These are phyloP conservation scores for Chamaecyparis obtusa DNA, from an alignment of 75 land plant genomes.

Conservation along the genomic window DNA sequence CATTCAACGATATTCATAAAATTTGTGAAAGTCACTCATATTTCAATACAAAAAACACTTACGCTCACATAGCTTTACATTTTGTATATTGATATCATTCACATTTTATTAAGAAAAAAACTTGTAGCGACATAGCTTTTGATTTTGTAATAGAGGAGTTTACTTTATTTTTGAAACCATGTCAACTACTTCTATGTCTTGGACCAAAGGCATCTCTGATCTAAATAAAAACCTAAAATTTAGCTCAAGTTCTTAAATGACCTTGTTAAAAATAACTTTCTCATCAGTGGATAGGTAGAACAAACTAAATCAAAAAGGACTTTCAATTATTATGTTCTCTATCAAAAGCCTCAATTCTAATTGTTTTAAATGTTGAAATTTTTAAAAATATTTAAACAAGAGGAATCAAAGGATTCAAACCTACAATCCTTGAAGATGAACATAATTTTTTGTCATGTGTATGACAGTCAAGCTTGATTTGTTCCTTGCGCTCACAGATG, in stretches of 20 bases:
- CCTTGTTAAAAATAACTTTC: no score
- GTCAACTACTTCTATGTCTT: conserved; percentile 45
- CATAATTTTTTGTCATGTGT: conserved; percentile 63
- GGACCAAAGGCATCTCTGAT: conserved; percentile 36
- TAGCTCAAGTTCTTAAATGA: not conserved
- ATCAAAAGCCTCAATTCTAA: not conserved
- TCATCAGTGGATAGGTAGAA: not conserved
- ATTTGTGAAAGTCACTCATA: no score
- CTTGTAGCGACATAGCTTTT: no score
- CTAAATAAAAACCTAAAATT: not conserved
- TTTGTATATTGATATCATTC: no score
- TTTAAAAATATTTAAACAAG: not conserved
- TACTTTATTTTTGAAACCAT: conserved; percentile 47
- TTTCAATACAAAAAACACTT: no score
- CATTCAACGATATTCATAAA: no score
- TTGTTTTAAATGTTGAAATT: not conserved
- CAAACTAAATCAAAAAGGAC: no score
- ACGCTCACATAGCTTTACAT: no score
- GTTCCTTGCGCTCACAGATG: conserved; percentile 39
- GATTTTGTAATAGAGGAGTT: conserved; percentile 72
- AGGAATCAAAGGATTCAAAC: not conserved
- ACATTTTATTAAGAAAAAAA: no score
- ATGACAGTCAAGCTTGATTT: conserved; percentile 54
- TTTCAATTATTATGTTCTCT: no score
- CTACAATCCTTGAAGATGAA: conserved; percentile 55